Evolutionary conservation across 768 basidiomycete species (phyloP).

Genomic region (Leccinum aurantiacum): DNA sequence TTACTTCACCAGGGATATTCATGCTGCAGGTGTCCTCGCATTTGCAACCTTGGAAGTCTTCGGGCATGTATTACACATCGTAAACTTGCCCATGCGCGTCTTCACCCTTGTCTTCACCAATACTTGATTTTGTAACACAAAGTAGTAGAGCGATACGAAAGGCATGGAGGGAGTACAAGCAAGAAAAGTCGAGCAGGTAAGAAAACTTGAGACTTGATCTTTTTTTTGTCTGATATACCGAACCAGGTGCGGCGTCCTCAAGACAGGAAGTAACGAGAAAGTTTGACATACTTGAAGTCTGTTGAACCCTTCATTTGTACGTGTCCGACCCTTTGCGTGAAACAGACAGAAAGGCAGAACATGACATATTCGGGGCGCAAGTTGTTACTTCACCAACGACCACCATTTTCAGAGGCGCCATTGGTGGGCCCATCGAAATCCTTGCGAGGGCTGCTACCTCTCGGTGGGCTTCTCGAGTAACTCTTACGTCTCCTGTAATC

Average conservation of each 20-base stretch:
- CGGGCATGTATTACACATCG: conserved; percentile 37
- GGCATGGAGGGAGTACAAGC: conserved; percentile 38
- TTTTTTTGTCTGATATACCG: conserved; percentile 52
- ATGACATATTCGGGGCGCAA: conserved; percentile 20
- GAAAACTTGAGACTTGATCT: conserved; percentile 69
- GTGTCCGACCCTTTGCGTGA: conserved; percentile 43
- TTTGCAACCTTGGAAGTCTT: conserved; percentile 29
- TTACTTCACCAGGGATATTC: conserved; percentile 23
- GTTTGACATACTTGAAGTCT: conserved; percentile 49
- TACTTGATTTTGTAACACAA: conserved; percentile 45
- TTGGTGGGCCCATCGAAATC: conserved; percentile 47
- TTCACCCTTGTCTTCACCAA: conserved; percentile 38
- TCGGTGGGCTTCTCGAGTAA: conserved; percentile 78
- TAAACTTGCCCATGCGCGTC: conserved; percentile 38
- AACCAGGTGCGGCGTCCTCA: conserved; percentile 49
- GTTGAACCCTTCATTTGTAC: conserved; percentile 43
- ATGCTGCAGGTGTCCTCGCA: conserved; percentile 15
- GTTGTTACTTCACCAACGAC: conserved; percentile 59
- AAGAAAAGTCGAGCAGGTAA: conserved; percentile 55
- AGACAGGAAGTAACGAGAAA: conserved; percentile 49
- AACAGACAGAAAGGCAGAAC: conserved; percentile 30
- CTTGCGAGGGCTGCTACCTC: conserved; percentile 60
- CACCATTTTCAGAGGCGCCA: conserved; percentile 41
- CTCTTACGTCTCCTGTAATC: conserved; percentile 74
- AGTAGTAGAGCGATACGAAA: conserved; percentile 49